A percentile compares a stretch with the other conserved stretches of the same genome.
These are phyloP conservation scores for Ganoderma boninense DNA, from an alignment of 1,284 basidiomycete species.

Conservation along the genomic window DNA sequence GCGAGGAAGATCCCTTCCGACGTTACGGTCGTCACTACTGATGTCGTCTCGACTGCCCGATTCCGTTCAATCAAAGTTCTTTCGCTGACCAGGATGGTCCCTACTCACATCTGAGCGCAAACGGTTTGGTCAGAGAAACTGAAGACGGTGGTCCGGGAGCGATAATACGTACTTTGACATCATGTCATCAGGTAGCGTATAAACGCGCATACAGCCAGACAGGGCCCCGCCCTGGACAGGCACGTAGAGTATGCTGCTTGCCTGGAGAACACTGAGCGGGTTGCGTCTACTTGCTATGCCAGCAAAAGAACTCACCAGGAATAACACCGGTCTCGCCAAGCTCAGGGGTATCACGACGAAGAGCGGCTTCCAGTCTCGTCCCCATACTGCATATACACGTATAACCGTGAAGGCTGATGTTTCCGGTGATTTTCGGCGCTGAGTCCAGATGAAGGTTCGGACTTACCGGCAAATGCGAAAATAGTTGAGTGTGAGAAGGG, in stretches of 20 bases:
- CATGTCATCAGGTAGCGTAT: slow-evolving; percentile 3
- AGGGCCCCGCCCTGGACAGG: slow-evolving; percentile 6
- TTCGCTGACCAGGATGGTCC: too few relatives aligned
- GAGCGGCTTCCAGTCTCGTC: slow-evolving; percentile 22
- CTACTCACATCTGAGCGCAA: not conserved
- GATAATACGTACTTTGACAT: not conserved
- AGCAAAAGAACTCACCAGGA: slow-evolving; percentile 11
- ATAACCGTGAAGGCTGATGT: slow-evolving; percentile 20
- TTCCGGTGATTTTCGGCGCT: too few relatives aligned
- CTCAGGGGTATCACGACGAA: slow-evolving; percentile 18
- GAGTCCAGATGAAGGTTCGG: too few relatives aligned
- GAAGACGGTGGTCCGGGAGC: too few relatives aligned
- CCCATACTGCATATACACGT: slow-evolving; percentile 23
- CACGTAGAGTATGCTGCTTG: slow-evolving; percentile 1
- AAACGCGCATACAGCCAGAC: slow-evolving; percentile 4
- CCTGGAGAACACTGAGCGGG: slow-evolving; percentile 1
- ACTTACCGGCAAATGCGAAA: slow-evolving; percentile 13
- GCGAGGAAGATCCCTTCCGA: slow-evolving; percentile 21
- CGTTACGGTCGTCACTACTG: slow-evolving; percentile 14
- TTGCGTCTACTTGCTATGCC: not conserved
- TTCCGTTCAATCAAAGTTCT: not conserved
- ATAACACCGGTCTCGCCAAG: slow-evolving; percentile 13
- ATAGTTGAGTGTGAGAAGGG: slow-evolving; percentile 16
- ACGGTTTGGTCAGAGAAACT: not conserved
- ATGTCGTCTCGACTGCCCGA: slow-evolving; percentile 6